Evolutionary conservation across 495 filamentous ascomycete genomes (phyloP).

Genomic region (Neurospora sp.): DNA sequence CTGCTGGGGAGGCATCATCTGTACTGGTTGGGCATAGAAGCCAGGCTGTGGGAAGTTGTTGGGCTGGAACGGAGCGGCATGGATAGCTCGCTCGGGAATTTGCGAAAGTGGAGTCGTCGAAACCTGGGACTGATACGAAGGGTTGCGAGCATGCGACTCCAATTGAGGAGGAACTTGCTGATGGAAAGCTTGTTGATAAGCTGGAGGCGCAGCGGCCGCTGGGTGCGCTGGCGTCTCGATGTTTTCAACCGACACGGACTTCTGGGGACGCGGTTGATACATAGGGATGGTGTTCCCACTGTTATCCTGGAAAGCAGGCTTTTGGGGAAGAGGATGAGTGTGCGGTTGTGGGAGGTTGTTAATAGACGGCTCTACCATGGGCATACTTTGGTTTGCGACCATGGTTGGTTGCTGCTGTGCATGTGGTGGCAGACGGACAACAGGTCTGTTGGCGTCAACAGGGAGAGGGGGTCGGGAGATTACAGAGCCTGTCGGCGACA

Average conservation of each 20-base stretch:
- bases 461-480: slow-evolving; percentile 55
- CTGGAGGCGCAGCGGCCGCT: slow-evolving; percentile 48
- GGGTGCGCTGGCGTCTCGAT: slow-evolving; percentile 77
- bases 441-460: slow-evolving; percentile 55
- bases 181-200: slow-evolving; percentile 81
- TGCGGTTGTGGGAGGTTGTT: slow-evolving; percentile 45
- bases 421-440: slow-evolving; percentile 78
- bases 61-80: slow-evolving; percentile 87
- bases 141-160: slow-evolving; percentile 55
- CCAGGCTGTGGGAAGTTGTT: slow-evolving; percentile 52
- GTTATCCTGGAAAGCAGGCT: slow-evolving; percentile 69
- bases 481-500: slow-evolving; percentile 69
- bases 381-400: neutral
- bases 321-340: slow-evolving; percentile 53
- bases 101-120: slow-evolving; percentile 87
- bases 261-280: slow-evolving; percentile 94
- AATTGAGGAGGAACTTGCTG: slow-evolving; percentile 75
- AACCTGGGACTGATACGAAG: slow-evolving; percentile 66
- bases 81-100: slow-evolving; percentile 88
- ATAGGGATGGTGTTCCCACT: slow-evolving; percentile 68
- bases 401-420: slow-evolving; percentile 23
- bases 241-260: slow-evolving; percentile 84
- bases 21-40: slow-evolving; percentile 51
- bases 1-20: slow-evolving; percentile 43
- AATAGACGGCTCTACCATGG: slow-evolving; percentile 27